Percentiles rank a stretch among this genome's conserved stretches.
Evolutionary conservation across 495 filamentous ascomycete species (phyloP).

Genomic region (Letharia columbiana): DNA sequence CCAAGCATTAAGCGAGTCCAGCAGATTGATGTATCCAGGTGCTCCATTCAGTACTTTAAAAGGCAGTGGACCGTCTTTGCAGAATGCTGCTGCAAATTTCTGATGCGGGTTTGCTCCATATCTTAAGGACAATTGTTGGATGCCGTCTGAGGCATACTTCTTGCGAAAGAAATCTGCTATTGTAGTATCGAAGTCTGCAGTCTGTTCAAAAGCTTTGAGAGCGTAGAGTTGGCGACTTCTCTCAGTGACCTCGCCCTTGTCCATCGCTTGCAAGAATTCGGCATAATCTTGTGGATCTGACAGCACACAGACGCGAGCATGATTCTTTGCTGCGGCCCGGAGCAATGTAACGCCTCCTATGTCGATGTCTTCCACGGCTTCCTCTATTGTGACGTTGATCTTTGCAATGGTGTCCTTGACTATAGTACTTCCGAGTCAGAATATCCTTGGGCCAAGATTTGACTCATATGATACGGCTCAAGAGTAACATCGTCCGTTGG

Average conservation of each 20-base stretch:
- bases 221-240: constrained; percentile 76
- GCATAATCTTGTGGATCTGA: constrained; percentile 89
- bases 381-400: constrained; percentile 88
- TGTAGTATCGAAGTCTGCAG: constrained; percentile 90
- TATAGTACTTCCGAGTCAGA: constrained; percentile 33
- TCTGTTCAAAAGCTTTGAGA: constrained; percentile 95
- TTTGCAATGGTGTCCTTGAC: constrained; percentile 97
- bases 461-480: not conserved
- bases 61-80: constrained; percentile 63
- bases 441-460: not conserved
- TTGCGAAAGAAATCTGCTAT: constrained; percentile 97
- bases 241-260: constrained; percentile 76
- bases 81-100: constrained; percentile 82
- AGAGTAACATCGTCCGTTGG: not conserved
- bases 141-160: constrained; percentile 79
- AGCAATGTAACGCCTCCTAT: constrained; percentile 88
- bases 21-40: constrained; percentile 93
- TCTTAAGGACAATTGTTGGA: constrained; percentile 75
- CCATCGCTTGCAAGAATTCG: constrained; percentile 84
- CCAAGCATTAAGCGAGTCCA: constrained; percentile 96
- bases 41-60: constrained; percentile 93
- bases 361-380: constrained; percentile 97
- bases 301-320: constrained; percentile 85
- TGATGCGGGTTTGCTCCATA: constrained; percentile 96
- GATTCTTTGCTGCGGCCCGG: constrained; percentile 95